Evolutionary conservation across 2,329 filamentous ascomycete species (phyloP), one percentile per base, ranked within the genome.

Genomic region (Venturia oleaginea): DNA sequence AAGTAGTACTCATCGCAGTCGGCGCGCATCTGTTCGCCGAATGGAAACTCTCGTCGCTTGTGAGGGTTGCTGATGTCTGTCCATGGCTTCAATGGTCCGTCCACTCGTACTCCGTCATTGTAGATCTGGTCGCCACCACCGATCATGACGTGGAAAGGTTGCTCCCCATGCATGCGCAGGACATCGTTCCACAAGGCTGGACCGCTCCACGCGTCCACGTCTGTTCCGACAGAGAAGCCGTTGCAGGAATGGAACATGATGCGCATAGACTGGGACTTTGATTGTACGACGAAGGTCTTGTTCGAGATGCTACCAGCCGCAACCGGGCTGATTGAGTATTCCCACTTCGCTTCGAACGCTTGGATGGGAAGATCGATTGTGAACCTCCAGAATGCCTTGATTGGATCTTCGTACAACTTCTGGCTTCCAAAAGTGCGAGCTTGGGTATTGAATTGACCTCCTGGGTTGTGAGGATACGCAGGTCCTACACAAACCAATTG

Each of bases 101-200:
- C 80, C 1, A 96, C 91, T 67, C 93, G 84, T 68, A 97, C 91
- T 30, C 90, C 90, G 64, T 87, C 85, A 68, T 87, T 87, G 76
- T 88, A 88, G 68, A 87, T 86, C 76, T 97, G 93, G 72, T 97
- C 93, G 66, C 93, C 93, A 65, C 93, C 93, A 62, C 93, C 93
- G 67, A 97, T 84, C 87, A 88, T 90, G 68, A 86, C 82, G 70
- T 86, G 84, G 73, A 87, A 86, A 8, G 85, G 84, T 67, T 79
- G 79, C 71, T 82, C 72, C 68, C 79, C 79, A 69, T 88, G 85
- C 65, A 84, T 76, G 57, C 85, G 81, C 64, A 87, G 71, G 38
- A 86, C 85, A 67, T 87, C 85, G 67, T 86, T 84, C 85, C 85
- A 87, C 37, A 88, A 75, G 30, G 80, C 83, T 2, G 82, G 82